A percentile compares a stretch with the other conserved stretches of the same genome.
phyloP scores from a whole-genome alignment of 495 filamentous ascomycete genomes.

The Chaetomidium leptoderma region DNA sequence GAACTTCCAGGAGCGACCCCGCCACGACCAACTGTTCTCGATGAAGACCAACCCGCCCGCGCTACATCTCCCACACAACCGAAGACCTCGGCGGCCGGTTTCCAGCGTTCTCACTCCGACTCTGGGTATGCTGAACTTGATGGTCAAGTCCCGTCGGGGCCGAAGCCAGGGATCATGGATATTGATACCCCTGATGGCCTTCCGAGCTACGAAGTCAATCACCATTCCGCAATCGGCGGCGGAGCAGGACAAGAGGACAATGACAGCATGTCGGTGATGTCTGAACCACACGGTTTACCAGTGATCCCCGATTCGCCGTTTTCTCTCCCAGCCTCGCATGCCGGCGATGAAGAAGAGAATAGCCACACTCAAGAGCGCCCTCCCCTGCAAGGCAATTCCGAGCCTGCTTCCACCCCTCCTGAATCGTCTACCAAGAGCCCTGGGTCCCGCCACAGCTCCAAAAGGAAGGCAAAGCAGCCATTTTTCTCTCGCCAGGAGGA shows the following conservation, averaged over 20 bases:
- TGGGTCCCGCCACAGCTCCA: not conserved
- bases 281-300: not conserved
- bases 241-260: not conserved
- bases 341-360: not conserved
- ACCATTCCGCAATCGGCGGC: not conserved
- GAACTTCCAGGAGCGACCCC: not conserved
- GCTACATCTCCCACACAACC: not conserved
- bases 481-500: constrained; percentile 14
- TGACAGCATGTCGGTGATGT: not conserved
- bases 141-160: not conserved
- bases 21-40: not conserved
- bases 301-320: not conserved
- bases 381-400: not conserved
- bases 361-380: not conserved
- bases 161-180: not conserved
- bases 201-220: not conserved
- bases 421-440: constrained; percentile 1
- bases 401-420: not conserved
- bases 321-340: not conserved
- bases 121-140: not conserved
- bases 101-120: not conserved
- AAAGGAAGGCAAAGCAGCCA: constrained; percentile 18
- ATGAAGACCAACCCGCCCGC: not conserved
- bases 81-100: not conserved
- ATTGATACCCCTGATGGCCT: not conserved